A percentile compares a stretch with the other conserved stretches of the same genome.
Conservation (phyloP, 129 eudicot genomes). For the Flaveria trinervia region DNA sequence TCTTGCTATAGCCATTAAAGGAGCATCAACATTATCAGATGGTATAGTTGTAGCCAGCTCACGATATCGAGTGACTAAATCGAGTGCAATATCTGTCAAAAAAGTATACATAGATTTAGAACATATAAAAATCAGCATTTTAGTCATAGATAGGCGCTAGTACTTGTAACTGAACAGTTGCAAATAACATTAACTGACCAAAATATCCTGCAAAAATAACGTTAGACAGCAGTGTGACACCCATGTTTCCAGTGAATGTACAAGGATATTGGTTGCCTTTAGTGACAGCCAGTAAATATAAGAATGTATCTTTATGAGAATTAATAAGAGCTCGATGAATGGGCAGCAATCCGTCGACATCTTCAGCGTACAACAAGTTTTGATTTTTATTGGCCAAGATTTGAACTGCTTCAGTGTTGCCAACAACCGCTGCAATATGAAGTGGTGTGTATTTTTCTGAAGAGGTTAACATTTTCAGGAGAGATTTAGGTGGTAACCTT, state of each 20-base stretch:
- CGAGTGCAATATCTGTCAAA: slow-evolving; percentile 43
- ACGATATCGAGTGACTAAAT: slow-evolving; percentile 37
- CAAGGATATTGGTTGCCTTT: no score
- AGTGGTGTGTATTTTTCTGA: slow-evolving; percentile 46
- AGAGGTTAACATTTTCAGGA: slow-evolving; percentile 30
- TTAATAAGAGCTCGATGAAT: slow-evolving; percentile 42
- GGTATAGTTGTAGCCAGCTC: slow-evolving; percentile 47
- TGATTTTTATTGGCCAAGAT: slow-evolving; percentile 35
- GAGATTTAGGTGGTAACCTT: slow-evolving; percentile 29
- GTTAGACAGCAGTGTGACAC: no score
- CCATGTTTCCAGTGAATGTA: no score
- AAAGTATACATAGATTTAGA: no score
- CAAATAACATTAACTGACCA: no score
- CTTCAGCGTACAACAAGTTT: slow-evolving; percentile 32
- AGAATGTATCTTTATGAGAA: slow-evolving; percentile 40
- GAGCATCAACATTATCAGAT: slow-evolving; percentile 38
- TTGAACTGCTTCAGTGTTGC: slow-evolving; percentile 37
- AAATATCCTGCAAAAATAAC: no score
- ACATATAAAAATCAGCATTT: no score
- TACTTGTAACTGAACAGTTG: no score
- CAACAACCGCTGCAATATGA: slow-evolving; percentile 43
- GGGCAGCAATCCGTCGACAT: slow-evolving; percentile 33
- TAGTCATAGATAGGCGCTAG: no score
- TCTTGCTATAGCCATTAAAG: slow-evolving; percentile 47
- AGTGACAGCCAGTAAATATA: not conserved